These are phyloP conservation scores for Mycena pura DNA, from an alignment of 768 basidiomycete genomes.

Conservation along the genomic window DNA sequence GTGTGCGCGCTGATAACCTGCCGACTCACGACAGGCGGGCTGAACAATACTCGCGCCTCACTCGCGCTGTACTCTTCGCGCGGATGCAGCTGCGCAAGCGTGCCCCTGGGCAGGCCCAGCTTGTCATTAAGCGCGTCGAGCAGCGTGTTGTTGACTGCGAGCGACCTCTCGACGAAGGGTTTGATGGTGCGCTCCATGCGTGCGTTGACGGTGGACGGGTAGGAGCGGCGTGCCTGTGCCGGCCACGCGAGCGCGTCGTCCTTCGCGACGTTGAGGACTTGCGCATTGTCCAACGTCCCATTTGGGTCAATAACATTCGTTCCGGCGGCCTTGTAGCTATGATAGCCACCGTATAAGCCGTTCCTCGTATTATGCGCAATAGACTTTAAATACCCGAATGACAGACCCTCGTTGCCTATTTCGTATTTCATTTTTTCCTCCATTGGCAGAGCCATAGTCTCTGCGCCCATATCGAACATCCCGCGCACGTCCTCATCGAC, in stretches of 20 bases:
- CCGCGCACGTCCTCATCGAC: conserved; percentile 51
- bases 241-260: conserved; percentile 75
- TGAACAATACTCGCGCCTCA: conserved; percentile 62
- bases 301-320: conserved; percentile 67
- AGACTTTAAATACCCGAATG: conserved; percentile 41
- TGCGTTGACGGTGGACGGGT: conserved; percentile 58
- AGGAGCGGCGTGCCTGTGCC: conserved; percentile 54
- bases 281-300: conserved; percentile 61
- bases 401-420: conserved; percentile 56
- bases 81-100: conserved; percentile 51
- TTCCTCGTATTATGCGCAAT: neutral
- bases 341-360: conserved; percentile 23
- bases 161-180: conserved; percentile 64
- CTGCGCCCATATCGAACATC: conserved; percentile 64
- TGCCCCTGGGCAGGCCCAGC: conserved; percentile 59
- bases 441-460: conserved; percentile 58
- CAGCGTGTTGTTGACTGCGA: conserved; percentile 59
- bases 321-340: conserved; percentile 67
- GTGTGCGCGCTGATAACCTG: conserved; percentile 74
- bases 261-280: conserved; percentile 73
- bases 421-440: conserved; percentile 66
- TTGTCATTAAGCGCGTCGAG: conserved; percentile 63
- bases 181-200: conserved; percentile 56
- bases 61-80: conserved; percentile 58
- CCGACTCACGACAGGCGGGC: conserved; percentile 50